Evolutionary conservation across 768 basidiomycete species (phyloP), one percentile per base, ranked within the genome.

Genomic region (Mycena olivaceomarginata): DNA sequence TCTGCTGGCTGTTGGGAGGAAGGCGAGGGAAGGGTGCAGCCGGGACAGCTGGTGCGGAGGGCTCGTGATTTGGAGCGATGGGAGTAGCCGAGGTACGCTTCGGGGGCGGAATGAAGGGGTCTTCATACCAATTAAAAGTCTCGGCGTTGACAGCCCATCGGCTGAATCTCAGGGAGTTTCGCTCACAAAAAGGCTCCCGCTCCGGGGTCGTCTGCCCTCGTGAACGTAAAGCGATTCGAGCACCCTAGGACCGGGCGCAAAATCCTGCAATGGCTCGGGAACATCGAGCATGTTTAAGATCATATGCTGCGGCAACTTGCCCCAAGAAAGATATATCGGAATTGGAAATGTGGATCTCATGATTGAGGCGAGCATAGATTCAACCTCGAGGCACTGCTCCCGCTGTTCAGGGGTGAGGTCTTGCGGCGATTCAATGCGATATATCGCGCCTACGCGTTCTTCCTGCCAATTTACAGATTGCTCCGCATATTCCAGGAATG

Each of bases 301-400:
- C 39, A 5, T n/a, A 0, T 43, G 25, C 22, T 43, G 3, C 20
- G 63, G 62, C 10, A 56, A 20, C 12, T 20, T n/a, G 51, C 70
- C 70, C 70, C 69, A 70, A 18, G 57, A 60, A 62, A 70, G 8
- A 48, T 70, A 70, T 62, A 70, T 60, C 8, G 69, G 69, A 12
- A 70, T 70, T 18, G 69, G 59, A 15, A 39, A 64, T 11, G 10
- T 7, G 40, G 48, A 31, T 11, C 37, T 9, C 8, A 72, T 11
- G 13, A 72, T 64, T 5, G 37, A 4, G 1, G 12, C 1, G 0
- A 72, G 48, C 8, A 72, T 2, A 39, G 16, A 43, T n/a, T 72
- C 70, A n/a, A 72, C 3, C 25, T 64, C 51, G 0, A 0, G 4
- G 18, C 70, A 40, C 39, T 43, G 39, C 40, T 25, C 13, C 2